A percentile compares a stretch with the other conserved stretches of the same genome.
Evolutionary conservation across 495 filamentous ascomycete genomes (phyloP).

Genomic region (Lasiosphaeriaceae sp.): DNA sequence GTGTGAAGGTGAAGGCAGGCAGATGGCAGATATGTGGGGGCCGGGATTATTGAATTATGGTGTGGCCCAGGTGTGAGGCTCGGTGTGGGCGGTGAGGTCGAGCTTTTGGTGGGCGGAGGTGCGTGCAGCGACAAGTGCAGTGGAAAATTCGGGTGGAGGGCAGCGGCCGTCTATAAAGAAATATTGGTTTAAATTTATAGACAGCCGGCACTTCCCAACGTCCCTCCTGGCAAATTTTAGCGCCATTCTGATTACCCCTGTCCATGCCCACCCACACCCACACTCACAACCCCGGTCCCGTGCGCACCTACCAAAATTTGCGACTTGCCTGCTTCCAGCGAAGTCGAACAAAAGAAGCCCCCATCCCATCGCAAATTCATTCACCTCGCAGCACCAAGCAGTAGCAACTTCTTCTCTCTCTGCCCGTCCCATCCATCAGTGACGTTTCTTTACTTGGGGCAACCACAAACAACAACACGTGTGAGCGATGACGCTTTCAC

Average conservation of each 20-base stretch:
- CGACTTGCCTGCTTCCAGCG: slow-evolving; percentile 4
- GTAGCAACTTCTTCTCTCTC: no score
- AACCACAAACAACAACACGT: no score
- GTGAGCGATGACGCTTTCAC: no score
- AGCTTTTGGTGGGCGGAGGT: slow-evolving; percentile 12
- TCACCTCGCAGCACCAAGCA: neutral
- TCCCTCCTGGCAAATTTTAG: slow-evolving; percentile 30
- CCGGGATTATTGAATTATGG: neutral
- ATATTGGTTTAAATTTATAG: slow-evolving; percentile 41
- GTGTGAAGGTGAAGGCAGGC: slow-evolving; percentile 6
- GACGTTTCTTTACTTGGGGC: no score
- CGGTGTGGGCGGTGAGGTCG: slow-evolving; percentile 9
- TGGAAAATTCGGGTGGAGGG: slow-evolving; percentile 36
- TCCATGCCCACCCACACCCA: slow-evolving; percentile 13
- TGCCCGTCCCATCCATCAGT: no score
- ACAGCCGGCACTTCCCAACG: slow-evolving; percentile 31
- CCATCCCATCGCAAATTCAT: neutral
- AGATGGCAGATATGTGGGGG: no score
- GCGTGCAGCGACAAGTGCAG: slow-evolving; percentile 25
- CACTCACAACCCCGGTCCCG: slow-evolving; percentile 16
- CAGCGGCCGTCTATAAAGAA: slow-evolving; percentile 36
- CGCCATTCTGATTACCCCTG: slow-evolving; percentile 26
- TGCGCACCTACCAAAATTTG: slow-evolving; percentile 15
- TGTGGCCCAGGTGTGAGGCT: slow-evolving; percentile 9
- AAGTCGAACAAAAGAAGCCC: neutral